phyloP scores from a whole-genome alignment of 306 rosid species.

The Glycine soja region DNA sequence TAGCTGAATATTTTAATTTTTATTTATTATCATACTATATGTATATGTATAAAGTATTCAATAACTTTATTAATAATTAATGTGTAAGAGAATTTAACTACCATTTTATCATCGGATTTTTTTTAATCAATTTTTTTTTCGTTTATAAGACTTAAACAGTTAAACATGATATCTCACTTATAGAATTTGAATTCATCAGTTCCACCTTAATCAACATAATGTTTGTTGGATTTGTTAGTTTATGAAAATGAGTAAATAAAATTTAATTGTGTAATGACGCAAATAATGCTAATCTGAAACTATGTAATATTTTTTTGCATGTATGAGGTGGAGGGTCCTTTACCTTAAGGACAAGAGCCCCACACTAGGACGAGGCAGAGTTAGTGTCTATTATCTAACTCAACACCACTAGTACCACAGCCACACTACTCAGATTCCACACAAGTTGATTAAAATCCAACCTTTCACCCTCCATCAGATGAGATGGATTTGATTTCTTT shows the following conservation, averaged over 20 bases:
- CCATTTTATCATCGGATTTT: too few species aligned
- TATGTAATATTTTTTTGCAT: not conserved
- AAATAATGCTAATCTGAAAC: not conserved
- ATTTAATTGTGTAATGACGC: not conserved
- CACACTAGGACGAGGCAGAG: constrained; percentile 37
- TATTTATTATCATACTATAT: too few species aligned
- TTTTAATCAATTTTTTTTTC: too few species aligned
- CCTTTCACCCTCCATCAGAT: constrained; percentile 31
- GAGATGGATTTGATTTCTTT: constrained; percentile 53
- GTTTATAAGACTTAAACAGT: too few species aligned
- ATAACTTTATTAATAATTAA: too few species aligned
- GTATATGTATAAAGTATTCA: too few species aligned
- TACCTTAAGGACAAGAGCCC: constrained; percentile 44
- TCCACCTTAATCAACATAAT: too few species aligned
- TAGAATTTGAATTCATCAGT: not conserved
- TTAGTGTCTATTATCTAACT: constrained; percentile 35
- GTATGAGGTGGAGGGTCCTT: constrained; percentile 19
- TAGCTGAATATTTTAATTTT: too few species aligned
- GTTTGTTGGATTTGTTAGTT: not conserved
- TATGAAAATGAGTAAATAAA: not conserved
- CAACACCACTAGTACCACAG: constrained; percentile 30
- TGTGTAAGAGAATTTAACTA: too few species aligned
- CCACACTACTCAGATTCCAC: constrained; percentile 45
- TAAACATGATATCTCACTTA: too few species aligned
- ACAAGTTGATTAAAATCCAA: constrained; percentile 41